Conservation (phyloP, 2,329 filamentous ascomycete species). For the Zymoseptoria brevis region DNA sequence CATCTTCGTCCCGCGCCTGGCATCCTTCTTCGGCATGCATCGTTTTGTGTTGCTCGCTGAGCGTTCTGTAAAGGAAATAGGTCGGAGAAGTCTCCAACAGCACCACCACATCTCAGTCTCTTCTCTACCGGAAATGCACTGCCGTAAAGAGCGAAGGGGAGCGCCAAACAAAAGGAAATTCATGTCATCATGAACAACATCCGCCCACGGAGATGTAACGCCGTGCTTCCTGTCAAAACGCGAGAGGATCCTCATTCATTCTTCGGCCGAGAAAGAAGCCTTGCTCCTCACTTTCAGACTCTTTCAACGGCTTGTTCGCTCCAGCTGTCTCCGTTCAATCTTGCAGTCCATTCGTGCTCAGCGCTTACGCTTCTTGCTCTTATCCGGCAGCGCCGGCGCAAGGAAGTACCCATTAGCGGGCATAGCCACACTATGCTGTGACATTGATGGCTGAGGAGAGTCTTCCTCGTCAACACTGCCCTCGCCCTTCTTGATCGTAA, state of each 20-base stretch:
- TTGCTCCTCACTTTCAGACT: background rate
- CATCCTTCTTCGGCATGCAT: background rate
- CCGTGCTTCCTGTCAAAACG: background rate
- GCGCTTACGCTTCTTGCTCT: constrained; percentile 54
- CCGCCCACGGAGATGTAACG: constrained; percentile 1
- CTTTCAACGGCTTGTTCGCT: background rate
- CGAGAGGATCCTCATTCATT: background rate
- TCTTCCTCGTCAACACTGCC: constrained; percentile 13
- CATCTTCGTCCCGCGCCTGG: background rate
- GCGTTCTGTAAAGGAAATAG: background rate
- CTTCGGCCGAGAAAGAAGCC: background rate
- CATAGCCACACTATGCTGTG: constrained; percentile 24
- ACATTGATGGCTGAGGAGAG: constrained; percentile 4
- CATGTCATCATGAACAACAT: constrained; percentile 9
- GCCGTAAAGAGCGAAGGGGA: background rate
- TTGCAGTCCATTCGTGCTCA: background rate
- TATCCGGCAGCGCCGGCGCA: constrained; percentile 39
- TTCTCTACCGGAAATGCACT: background rate
- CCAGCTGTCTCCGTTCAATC: background rate
- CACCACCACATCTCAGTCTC: background rate
- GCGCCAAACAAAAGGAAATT: constrained; percentile 7
- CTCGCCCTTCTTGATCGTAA: constrained; percentile 52
- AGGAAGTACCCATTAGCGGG: constrained; percentile 25
- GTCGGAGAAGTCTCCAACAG: background rate
- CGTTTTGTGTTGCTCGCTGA: background rate